phyloP scores from a whole-genome alignment of 2,329 filamentous ascomycete genomes.

The Neopestalotiopsis clavispora region DNA sequence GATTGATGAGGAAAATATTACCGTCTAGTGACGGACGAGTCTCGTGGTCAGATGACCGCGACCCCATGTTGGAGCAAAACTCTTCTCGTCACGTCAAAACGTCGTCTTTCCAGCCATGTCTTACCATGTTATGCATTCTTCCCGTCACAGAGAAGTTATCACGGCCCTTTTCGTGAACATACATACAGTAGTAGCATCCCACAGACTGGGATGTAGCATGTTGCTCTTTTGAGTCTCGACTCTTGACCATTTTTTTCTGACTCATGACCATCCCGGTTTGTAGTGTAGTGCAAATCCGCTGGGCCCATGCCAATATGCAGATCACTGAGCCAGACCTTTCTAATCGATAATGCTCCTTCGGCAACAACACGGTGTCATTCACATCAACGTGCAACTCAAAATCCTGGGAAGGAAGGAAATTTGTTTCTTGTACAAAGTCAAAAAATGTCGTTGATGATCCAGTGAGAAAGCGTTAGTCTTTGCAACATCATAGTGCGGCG shows the following conservation, averaged over 20 bases:
- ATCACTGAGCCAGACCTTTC: not conserved
- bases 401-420: not conserved
- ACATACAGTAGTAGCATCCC: not conserved
- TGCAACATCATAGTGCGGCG: not conserved
- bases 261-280: not conserved
- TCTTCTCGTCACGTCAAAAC: not conserved
- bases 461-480: not conserved
- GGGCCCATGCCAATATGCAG: not conserved
- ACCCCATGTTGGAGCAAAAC: not conserved
- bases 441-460: not conserved
- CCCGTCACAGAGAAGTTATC: not conserved
- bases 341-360: not conserved
- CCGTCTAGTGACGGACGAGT: not conserved
- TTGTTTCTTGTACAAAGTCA: not conserved
- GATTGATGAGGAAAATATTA: not conserved
- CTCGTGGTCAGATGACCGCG: slow-evolving; percentile 8
- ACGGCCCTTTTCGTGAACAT: not conserved
- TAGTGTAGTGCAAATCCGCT: not conserved
- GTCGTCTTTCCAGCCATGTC: not conserved
- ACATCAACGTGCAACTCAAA: not conserved
- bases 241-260: not conserved
- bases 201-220: not conserved
- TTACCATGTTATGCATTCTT: not conserved
- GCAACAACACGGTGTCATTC: not conserved
- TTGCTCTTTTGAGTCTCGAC: not conserved